These are phyloP conservation scores for Murraya paniculata DNA, from an alignment of 345 rosid species.

Conservation along the genomic window DNA sequence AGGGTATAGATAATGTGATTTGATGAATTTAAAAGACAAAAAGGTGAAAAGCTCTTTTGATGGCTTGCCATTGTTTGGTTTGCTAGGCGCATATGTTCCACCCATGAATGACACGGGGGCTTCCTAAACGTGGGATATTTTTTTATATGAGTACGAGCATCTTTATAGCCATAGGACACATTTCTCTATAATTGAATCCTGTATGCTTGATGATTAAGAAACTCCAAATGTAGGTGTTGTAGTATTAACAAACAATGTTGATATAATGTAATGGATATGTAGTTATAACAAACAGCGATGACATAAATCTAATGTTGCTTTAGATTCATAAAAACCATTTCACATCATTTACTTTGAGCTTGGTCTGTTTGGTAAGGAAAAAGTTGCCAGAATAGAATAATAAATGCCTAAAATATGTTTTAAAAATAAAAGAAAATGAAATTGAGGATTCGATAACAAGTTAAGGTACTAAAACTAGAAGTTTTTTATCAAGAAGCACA, in stretches of 20 bases:
- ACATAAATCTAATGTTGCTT: not conserved
- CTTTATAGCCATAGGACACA: not conserved
- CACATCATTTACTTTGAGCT: not conserved
- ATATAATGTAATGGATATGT: not conserved
- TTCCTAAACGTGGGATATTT: not conserved
- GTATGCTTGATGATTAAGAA: not conserved
- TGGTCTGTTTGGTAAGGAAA: not conserved
- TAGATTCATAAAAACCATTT: not conserved
- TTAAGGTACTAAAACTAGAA: not conserved
- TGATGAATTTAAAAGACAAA: not conserved
- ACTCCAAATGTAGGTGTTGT: not conserved
- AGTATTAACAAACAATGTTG: not conserved
- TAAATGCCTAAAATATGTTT: not conserved
- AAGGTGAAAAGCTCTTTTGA: not conserved
- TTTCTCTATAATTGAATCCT: not conserved
- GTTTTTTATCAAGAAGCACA: not conserved
- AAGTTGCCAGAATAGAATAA: not conserved
- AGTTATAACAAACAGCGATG: too few relatives aligned
- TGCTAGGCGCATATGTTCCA: not conserved
- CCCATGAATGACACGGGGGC: not conserved
- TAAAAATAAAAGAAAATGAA: not conserved
- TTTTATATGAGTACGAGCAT: not conserved
- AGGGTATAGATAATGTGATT: not conserved
- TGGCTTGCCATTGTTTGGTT: not conserved
- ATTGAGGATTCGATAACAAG: not conserved